Evolutionary conservation across 371 early-diverging fungal genomes (phyloP), one percentile per base, ranked within the genome.

Genomic region (Mycotypha africana): DNA sequence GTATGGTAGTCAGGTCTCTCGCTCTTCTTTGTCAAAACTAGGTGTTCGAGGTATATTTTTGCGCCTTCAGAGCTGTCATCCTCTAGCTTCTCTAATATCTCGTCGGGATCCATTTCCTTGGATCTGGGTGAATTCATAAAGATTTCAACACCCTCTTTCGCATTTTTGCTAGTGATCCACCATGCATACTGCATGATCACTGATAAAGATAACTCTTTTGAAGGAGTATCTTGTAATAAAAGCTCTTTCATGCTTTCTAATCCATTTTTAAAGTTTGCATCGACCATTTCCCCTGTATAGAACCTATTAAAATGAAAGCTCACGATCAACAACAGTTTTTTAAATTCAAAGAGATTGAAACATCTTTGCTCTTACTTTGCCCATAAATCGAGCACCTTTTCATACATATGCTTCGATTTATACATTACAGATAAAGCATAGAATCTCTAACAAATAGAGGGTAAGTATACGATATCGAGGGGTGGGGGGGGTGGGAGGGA

Each of bases 391-490:
- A 91, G 57, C 4, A 76, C 65, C 12, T 79, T 67, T 36, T 72
- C 58, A 35, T 61, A 65, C 54, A 73, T 55, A 28, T 67, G 68
- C 14, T 72, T 74, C 11, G 67, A 53, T 57, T 81, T 77, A 45
- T 81, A 80, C 45, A 88, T 65, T 7, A 86, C 51, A 8, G 81
- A 78, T 7, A 84, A 65, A 2, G 82, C 82, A 59, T 84, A 87
- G 46, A 74, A 76, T 51, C 73, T 74, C 74, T 72, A 56, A 33
- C n/a, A n/a, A 28, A 7, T 46, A 33, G 19, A 26, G 14, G 19
- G 17, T 20, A 26, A 48, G 15, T 14, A 20, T 11, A 23, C 19
- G 16, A 24, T 31, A 14, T 46, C 17, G 51, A 22, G 21, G 10
- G 12, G n/a, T n/a, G n/a, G n/a, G n/a, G n/a, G n/a, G n/a, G n/a